Conservation (phyloP, 345 rosid species). For the Psidium friedrichsthalianum region DNA sequence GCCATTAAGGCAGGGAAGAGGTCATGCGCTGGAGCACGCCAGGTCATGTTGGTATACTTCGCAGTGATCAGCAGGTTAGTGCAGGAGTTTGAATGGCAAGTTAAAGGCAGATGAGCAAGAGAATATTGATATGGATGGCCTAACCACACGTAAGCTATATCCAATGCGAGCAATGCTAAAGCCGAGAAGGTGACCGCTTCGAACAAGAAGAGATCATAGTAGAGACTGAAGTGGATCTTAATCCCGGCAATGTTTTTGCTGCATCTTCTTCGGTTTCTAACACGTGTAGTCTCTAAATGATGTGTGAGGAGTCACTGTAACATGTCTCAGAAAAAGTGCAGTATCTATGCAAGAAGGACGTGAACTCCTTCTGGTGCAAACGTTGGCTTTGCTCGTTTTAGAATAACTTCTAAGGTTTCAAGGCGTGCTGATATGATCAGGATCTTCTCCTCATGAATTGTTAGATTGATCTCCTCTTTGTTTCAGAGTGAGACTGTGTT, state of each 20-base stretch:
- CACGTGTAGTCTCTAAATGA: not conserved
- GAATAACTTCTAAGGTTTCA: not conserved
- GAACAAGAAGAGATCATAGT: not conserved
- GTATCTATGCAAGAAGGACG: not conserved
- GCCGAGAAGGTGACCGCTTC: conserved; percentile 23
- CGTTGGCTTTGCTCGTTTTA: not conserved
- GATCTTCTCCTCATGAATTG: not conserved
- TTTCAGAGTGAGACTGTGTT: not conserved
- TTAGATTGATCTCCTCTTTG: not conserved
- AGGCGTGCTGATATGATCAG: not conserved
- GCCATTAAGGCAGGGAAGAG: conserved; percentile 89
- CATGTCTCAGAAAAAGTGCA: not conserved
- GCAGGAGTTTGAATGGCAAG: conserved; percentile 69
- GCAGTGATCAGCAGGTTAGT: conserved; percentile 56
- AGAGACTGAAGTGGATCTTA: not conserved
- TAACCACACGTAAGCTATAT: conserved; percentile 57
- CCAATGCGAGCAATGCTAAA: conserved; percentile 49
- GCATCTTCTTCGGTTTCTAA: not conserved
- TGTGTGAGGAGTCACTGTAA: not conserved
- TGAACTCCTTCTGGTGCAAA: not conserved
- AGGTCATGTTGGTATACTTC: conserved; percentile 47
- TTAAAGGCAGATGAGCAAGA: conserved; percentile 51
- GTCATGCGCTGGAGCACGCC: conserved; percentile 56
- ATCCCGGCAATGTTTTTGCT: not conserved
- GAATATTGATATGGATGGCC: conserved; percentile 49